Evolutionary conservation across 768 basidiomycete genomes (phyloP), one percentile per base, ranked within the genome.

Genomic region (Pleurotus citrinopileatus): DNA sequence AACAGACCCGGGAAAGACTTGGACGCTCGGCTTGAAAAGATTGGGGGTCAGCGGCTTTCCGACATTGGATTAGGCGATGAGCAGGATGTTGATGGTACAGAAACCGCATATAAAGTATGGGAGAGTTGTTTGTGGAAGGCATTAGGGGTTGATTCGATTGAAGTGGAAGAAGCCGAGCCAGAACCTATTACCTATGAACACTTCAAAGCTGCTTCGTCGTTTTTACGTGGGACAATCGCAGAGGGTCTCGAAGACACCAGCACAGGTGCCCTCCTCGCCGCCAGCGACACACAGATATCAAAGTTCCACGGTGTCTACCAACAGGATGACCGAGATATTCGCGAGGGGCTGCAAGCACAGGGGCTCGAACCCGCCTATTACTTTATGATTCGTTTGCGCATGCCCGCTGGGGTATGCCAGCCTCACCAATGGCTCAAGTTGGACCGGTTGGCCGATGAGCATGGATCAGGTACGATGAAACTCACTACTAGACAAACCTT

Each of bases 161-260:
- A 97, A 67, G 83, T 98, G 17, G 81, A 78, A 28, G 97, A 98
- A 71, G 88, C 87, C 17, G 95, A 98, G 66, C 95, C 95, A 0
- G 95, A 98, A 62, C 86, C 92, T 1, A 96, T 99, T 69, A 98
- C 97, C 53, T 98, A 98, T 75, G 97, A 99, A 72, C 94, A 98
- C 70, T 97, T 98, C 81, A 99, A 98, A 75, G 97, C 91, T 45
- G 94, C 96, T 3, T 93, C 90, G 42, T 83, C 86, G 53, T 98
- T 89, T 73, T 81, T 98, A 20, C 89, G 97, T 51, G 97, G 97
- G 2, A 98, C 97, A 32, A 98, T 99, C 67, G 78, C 76, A 0
- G 95, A 98, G 66, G 96, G 97, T 42, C 80, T 99, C 32, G 77
- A 81, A 59, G 96, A 98, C 67, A 79, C 74, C 52, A 82, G 77